Base-by-base conservation (phyloP, 108 stramenopile genomes). In the Skeletonema grethae region DNA sequence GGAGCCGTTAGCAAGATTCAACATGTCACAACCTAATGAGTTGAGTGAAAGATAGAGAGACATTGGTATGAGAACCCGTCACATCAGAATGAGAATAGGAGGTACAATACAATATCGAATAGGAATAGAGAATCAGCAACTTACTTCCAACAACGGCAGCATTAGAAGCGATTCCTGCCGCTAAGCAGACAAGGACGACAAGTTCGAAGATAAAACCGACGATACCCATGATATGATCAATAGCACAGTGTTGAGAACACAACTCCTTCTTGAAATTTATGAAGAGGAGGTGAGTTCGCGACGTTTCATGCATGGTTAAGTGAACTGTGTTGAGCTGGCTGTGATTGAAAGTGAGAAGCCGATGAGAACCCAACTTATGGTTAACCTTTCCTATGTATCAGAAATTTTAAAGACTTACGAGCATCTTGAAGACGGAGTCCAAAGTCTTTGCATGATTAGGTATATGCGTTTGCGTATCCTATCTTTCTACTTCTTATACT, bases 171-270 rank as follows among this genome's bases (percentile, higher is more conserved):
- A 64, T 63, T 30, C 62, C 73, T 24, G 57, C 66, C 15, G 38
- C 67, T 12, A 39, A n/a, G 57, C 31, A 74, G 24, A 29, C 56
- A 5, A 74, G 58, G 12, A 74, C 73, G 9, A 60, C 46, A 60
- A 74, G 8, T 18, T 74, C 73, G 22, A 60, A 68, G 18, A 74
- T 58, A 43, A 58, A 50, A 13, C 73, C 73, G 12, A 67, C 29
- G 11, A 74, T 28, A 24, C 48, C 46, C 72, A 73, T 73, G 22
- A 22, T 53, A 48, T 48, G 18, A 48, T 48, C 46, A 48, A 13
- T 39, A 39, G 38, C 25, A 1, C 9, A 48, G 6, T 48, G n/a
- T 4, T 48, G 18, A 18, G n/a, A 18, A 18, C 5, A 48, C 12
- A 11, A 2, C 6, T 53, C 22, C 7, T 53, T 53, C 22, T 38